Conservation (phyloP, 2,329 filamentous ascomycete genomes). For the Pseudogymnoascus sp. region DNA sequence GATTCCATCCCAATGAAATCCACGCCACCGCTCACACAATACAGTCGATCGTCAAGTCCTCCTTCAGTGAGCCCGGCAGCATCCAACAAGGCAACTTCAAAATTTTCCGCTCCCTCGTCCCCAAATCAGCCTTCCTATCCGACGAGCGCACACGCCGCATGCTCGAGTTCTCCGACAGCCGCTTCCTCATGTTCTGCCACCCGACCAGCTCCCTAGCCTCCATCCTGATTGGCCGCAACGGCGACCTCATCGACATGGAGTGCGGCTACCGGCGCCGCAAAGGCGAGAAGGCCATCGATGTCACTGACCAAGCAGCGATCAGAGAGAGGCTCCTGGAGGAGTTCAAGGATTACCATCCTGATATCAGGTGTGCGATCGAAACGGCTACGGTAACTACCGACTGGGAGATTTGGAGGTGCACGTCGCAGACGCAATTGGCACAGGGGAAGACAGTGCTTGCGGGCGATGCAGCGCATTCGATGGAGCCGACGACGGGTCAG, state of each 20-base stretch:
- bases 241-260: neutral
- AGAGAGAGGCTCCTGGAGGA: slow-evolving; percentile 18
- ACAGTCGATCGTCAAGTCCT: neutral
- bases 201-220: neutral
- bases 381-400: neutral
- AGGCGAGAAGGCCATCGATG: neutral
- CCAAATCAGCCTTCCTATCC: neutral
- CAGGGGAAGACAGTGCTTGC: slow-evolving; percentile 27
- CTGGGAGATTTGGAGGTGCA: neutral
- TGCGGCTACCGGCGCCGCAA: neutral
- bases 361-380: slow-evolving; percentile 11
- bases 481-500: slow-evolving; percentile 28
- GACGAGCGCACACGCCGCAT: neutral
- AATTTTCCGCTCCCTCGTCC: neutral
- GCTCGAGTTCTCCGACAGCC: neutral
- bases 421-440: slow-evolving; percentile 3
- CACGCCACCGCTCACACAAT: neutral
- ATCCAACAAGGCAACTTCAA: neutral
- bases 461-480: slow-evolving; percentile 32
- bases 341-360: slow-evolving; percentile 20
- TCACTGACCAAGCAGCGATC: neutral
- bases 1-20: neutral
- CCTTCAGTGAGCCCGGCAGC: neutral
- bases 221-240: neutral
- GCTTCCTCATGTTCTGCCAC: slow-evolving; percentile 1